phyloP scores from a whole-genome alignment of 768 basidiomycete genomes.

The Leccinum ochraceum region DNA sequence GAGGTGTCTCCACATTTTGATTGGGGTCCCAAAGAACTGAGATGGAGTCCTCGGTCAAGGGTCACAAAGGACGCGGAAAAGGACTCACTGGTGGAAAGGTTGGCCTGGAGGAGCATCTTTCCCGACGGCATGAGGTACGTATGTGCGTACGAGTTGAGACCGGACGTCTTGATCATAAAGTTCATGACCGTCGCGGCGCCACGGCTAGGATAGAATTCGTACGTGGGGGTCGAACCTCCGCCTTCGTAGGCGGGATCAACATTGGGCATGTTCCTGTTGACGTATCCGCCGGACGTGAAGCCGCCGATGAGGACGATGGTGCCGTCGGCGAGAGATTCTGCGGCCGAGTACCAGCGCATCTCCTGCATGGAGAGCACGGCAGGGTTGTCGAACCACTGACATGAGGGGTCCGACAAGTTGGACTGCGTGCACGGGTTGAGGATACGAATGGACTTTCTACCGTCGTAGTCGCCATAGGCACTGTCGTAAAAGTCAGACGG shows the following conservation, averaged over 20 bases:
- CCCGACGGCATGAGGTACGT: slow-evolving; percentile 74
- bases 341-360: slow-evolving; percentile 73
- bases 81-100: slow-evolving; percentile 64
- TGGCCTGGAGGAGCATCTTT: slow-evolving; percentile 77
- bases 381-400: slow-evolving; percentile 73
- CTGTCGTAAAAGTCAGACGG: slow-evolving; percentile 45
- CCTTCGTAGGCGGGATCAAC: slow-evolving; percentile 60
- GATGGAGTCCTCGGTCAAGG: slow-evolving; percentile 12
- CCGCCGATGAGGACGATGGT: slow-evolving; percentile 78
- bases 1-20: slow-evolving; percentile 55
- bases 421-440: slow-evolving; percentile 65
- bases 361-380: slow-evolving; percentile 61
- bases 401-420: slow-evolving; percentile 46
- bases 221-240: slow-evolving; percentile 72
- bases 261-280: slow-evolving; percentile 72
- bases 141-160: slow-evolving; percentile 76
- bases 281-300: slow-evolving; percentile 70
- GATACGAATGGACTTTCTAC: slow-evolving; percentile 76
- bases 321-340: slow-evolving; percentile 74
- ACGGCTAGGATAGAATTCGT: slow-evolving; percentile 75
- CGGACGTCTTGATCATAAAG: slow-evolving; percentile 72
- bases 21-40: slow-evolving; percentile 53
- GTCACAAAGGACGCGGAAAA: neutral
- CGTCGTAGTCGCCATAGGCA: slow-evolving; percentile 76
- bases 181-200: slow-evolving; percentile 51